These are phyloP conservation scores for Oehlia diaphana DNA, from an alignment of 192 early-diverging fungal genomes.

Conservation along the genomic window DNA sequence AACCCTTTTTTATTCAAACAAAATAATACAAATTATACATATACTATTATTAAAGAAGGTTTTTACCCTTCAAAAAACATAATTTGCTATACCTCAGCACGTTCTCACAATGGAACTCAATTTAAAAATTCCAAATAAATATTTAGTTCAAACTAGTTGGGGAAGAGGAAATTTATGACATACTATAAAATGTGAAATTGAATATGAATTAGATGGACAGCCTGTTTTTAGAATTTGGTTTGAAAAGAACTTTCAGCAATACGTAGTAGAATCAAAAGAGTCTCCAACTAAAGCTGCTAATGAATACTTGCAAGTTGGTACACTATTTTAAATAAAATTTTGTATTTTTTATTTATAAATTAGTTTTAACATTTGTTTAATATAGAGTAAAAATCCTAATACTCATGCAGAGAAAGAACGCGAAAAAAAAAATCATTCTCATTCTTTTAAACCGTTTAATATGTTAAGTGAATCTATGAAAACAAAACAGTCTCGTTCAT, in stretches of 20 bases:
- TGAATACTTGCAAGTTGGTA: neutral
- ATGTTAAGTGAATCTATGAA: neutral
- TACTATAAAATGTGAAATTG: neutral
- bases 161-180: neutral
- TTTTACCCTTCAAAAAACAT: neutral
- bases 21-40: constrained; percentile 1
- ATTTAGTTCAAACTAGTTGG: neutral
- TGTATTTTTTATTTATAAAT: no score
- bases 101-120: neutral
- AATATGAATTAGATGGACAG: neutral
- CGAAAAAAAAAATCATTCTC: neutral
- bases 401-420: no score
- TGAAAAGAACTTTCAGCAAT: neutral
- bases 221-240: neutral
- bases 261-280: neutral
- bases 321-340: neutral
- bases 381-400: no score
- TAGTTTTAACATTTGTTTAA: no score
- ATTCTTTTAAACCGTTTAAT: neutral
- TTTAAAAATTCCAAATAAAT: neutral
- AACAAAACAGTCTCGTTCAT: neutral
- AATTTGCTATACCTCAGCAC: neutral
- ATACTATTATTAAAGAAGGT: neutral
- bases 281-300: neutral
- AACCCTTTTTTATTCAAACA: neutral